Evolutionary conservation across 805 yeast genomes (phyloP).

Genomic region (Schwanniomyces yamadae): DNA sequence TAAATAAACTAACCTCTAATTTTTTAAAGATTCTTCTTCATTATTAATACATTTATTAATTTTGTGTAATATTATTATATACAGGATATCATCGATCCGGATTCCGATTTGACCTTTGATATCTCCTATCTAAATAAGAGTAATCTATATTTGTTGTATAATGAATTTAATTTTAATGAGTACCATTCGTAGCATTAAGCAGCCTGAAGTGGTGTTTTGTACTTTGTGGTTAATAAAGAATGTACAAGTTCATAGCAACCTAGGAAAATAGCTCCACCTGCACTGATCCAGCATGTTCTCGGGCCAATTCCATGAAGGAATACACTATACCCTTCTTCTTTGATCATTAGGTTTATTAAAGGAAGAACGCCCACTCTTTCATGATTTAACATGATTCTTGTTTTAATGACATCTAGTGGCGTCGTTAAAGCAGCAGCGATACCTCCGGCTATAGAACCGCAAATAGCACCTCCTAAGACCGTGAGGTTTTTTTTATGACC

Average conservation of each 20-base stretch:
- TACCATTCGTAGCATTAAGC: too few relatives aligned
- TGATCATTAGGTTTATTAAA: constrained; percentile 52
- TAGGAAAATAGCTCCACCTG: constrained; percentile 96
- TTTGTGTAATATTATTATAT: constrained; percentile 3
- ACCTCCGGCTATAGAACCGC: constrained; percentile 83
- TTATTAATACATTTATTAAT: too few relatives aligned
- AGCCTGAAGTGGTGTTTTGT: too few relatives aligned
- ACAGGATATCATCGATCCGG: constrained; percentile 1
- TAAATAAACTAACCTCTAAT: too few relatives aligned
- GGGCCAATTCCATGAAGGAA: constrained; percentile 91
- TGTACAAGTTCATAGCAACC: constrained; percentile 85
- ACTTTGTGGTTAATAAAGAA: too few relatives aligned
- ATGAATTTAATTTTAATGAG: too few relatives aligned
- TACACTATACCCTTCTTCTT: constrained; percentile 71
- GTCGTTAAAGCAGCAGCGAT: constrained; percentile 80
- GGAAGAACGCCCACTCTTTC: constrained; percentile 44
- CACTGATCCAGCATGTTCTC: constrained; percentile 94
- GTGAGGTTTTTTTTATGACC: constrained; percentile 41
- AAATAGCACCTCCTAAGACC: constrained; percentile 76
- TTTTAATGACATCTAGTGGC: constrained; percentile 76
- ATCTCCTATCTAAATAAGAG: too few relatives aligned
- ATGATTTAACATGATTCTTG: constrained; percentile 78
- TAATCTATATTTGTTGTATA: too few relatives aligned
- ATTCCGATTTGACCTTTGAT: too few relatives aligned
- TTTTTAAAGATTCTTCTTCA: background rate